Evolutionary conservation across 306 rosid genomes (phyloP).

Genomic region (Begonia peltatifolia): DNA sequence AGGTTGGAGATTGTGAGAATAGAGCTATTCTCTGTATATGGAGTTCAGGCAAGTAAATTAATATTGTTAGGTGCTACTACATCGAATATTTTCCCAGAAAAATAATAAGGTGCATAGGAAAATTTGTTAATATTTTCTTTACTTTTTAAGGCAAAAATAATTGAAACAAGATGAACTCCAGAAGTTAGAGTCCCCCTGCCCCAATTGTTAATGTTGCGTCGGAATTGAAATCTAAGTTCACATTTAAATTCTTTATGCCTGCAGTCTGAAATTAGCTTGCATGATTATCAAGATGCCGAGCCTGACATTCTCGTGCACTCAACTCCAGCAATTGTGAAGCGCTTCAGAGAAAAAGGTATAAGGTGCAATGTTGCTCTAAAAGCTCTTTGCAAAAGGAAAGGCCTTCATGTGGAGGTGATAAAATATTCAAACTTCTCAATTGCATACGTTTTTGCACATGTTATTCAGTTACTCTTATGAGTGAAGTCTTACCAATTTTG

Average conservation of each 20-base stretch:
- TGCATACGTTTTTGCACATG: constrained; percentile 1
- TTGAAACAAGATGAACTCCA: no score
- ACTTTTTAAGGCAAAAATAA: no score
- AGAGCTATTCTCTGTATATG: constrained; percentile 69
- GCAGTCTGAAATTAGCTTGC: constrained; percentile 64
- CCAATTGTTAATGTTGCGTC: no score
- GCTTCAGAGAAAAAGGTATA: constrained; percentile 29
- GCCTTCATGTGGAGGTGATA: constrained; percentile 68
- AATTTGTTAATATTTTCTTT: no score
- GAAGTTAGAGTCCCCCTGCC: no score
- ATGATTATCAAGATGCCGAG: constrained; percentile 73
- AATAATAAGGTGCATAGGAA: no score
- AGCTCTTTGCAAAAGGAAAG: constrained; percentile 85
- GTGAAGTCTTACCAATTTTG: no score
- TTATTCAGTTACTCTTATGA: neutral
- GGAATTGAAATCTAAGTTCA: no score
- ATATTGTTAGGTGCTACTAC: neutral
- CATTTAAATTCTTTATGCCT: neutral
- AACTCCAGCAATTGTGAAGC: constrained; percentile 41
- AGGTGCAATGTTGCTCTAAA: constrained; percentile 47
- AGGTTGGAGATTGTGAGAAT: constrained; percentile 66
- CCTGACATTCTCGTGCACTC: constrained; percentile 67
- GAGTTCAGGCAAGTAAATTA: constrained; percentile 66
- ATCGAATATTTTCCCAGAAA: no score
- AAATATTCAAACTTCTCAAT: neutral